Base-by-base conservation (phyloP, 257 asterid species). In the Linderniella brevidens region DNA sequence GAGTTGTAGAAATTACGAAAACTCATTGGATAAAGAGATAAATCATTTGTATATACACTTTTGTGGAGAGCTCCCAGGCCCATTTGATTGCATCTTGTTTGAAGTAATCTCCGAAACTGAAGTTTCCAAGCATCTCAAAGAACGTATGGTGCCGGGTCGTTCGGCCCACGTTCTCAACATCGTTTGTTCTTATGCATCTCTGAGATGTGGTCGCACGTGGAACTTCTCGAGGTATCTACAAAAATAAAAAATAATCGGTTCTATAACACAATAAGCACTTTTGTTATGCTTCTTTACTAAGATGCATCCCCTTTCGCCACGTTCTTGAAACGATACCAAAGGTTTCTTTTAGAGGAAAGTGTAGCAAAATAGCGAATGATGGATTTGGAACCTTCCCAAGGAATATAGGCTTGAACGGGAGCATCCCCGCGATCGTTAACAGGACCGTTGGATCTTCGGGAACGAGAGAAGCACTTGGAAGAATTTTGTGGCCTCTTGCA, bases 121-220 rank as follows among this genome's bases (percentile, higher is more conserved):
- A 87, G 63, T 87, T 87, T 25, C 95, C 97, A 66, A 87, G 97
- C 97, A 87, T 87, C 74, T 87, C 97, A 67, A 87, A 87, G 79
- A 87, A 87, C n/a, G 97, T 87, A 38, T 80, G 97, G 60, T 87
- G 97, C 35, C 95, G 77, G 42, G 97, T 75, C 41, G 95, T 87
- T 47, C 67, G 84, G 20, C 97, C 95, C 25, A 87, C 97, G 60
- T 87, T 87, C 71, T 87, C 97, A 9, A 83, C 48, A 64, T 87
- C 97, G 62, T 83, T 87, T 49, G 92, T 87, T 16, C 97, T 81
- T 53, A 87, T 74, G 68, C 97, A 87, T 72, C 71, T 83, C 65
- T 87, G 97, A 58, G 97, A 83, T 53, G 97, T 87, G 44, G 93
- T 63, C 48, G 95, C 95, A 47, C 95, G 61, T 39, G 95, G 90